Percentiles rank a stretch among this genome's conserved stretches.
Evolutionary conservation across 73 alveolate genomes (phyloP).

Genomic region (Effrenium voratum): DNA sequence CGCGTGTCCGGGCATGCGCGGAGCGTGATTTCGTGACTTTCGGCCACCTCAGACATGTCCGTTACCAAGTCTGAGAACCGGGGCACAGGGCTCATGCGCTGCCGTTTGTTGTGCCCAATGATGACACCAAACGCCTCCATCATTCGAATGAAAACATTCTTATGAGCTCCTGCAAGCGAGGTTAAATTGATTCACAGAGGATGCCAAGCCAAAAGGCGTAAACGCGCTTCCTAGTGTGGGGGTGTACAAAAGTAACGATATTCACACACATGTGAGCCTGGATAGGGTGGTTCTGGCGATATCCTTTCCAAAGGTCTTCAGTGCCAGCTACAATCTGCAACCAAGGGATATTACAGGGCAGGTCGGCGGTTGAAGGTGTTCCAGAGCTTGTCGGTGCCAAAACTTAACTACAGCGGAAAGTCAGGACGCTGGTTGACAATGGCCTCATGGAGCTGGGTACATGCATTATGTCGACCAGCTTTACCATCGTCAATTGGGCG

Average conservation of each 20-base stretch:
- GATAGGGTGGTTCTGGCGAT: background rate
- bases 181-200: conserved; percentile 16
- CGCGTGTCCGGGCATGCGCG: background rate
- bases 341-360: background rate
- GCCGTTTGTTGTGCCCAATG: background rate
- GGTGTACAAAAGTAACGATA: conserved; percentile 47
- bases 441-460: background rate
- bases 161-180: background rate
- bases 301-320: conserved; percentile 51
- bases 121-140: background rate
- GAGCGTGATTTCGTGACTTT: background rate
- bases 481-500: background rate
- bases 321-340: conserved; percentile 12
- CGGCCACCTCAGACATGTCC: background rate
- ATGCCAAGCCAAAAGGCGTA: conserved; percentile 41
- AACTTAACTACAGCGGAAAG: background rate
- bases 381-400: background rate
- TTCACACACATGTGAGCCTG: background rate
- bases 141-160: background rate
- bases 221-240: background rate
- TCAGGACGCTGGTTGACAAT: background rate
- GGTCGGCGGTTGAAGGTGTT: background rate
- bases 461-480: background rate
- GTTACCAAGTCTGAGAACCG: background rate
- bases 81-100: background rate